A percentile compares a stretch with the other conserved stretches of the same genome.
Conservation (phyloP, 805 yeast species). For the Debaryomyces maramus region DNA sequence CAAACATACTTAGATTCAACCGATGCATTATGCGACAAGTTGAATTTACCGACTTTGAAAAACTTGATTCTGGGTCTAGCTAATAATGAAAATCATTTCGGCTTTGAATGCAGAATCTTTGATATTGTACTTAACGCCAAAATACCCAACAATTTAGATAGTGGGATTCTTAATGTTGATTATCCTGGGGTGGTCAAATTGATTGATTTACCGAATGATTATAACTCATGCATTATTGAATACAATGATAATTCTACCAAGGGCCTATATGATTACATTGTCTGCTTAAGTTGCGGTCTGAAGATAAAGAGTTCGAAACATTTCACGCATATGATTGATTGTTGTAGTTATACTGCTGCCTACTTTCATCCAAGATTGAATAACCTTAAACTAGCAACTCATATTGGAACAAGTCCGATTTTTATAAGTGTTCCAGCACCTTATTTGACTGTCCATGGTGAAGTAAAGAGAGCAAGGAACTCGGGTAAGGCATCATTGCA, state of each 20-base stretch:
- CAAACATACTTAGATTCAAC: slow-evolving; percentile 19
- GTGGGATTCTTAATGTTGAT: slow-evolving; percentile 34
- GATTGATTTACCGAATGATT: slow-evolving; percentile 50
- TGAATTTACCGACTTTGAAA: slow-evolving; percentile 25
- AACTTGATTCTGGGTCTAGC: slow-evolving; percentile 15
- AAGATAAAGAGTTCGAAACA: slow-evolving; percentile 20
- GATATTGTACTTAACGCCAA: slow-evolving; percentile 24
- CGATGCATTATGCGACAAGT: slow-evolving; percentile 22
- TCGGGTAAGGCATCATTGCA: slow-evolving; percentile 60
- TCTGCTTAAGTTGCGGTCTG: slow-evolving; percentile 40
- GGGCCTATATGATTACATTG: slow-evolving; percentile 20
- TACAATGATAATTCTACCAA: slow-evolving; percentile 11
- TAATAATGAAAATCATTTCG: background rate
- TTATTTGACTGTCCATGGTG: slow-evolving; percentile 74
- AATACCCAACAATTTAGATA: slow-evolving; percentile 23
- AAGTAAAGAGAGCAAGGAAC: slow-evolving; percentile 56
- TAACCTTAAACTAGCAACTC: slow-evolving; percentile 23
- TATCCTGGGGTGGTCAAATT: slow-evolving; percentile 58
- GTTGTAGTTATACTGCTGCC: slow-evolving; percentile 25
- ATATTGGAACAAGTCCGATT: slow-evolving; percentile 24
- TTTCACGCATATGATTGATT: slow-evolving; percentile 27
- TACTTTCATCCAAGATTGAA: slow-evolving; percentile 28
- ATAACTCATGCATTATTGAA: slow-evolving; percentile 26
- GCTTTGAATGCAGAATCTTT: slow-evolving; percentile 22
- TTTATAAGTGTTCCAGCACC: slow-evolving; percentile 56